Evolutionary conservation across 345 rosid genomes (phyloP).

Genomic region (Dipteronia dyeriana): DNA sequence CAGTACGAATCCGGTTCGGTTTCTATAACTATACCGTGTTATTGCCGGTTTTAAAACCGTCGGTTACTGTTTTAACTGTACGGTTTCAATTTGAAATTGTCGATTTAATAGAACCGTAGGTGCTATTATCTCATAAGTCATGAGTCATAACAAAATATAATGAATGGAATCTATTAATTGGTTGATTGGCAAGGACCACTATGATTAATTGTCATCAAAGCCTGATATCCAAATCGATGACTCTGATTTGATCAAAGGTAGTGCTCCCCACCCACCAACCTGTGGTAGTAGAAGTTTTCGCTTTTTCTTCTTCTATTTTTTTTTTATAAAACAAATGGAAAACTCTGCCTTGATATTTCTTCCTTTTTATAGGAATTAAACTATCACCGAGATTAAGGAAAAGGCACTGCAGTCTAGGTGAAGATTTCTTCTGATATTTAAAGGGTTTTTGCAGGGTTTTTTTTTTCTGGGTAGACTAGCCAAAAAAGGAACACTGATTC

Average conservation of each 20-base stretch:
- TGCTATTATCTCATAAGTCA: too few relatives aligned
- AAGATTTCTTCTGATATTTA: slow-evolving; percentile 26
- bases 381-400: slow-evolving; percentile 15
- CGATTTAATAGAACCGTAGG: too few relatives aligned
- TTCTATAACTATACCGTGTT: too few relatives aligned
- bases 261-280: slow-evolving; percentile 34
- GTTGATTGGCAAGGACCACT: slow-evolving; percentile 28
- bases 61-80: too few relatives aligned
- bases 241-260: slow-evolving; percentile 25
- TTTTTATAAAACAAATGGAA: too few relatives aligned
- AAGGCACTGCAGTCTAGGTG: slow-evolving; percentile 39
- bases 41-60: too few relatives aligned
- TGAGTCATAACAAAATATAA: neutral
- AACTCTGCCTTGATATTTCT: slow-evolving; percentile 3
- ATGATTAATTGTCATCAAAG: slow-evolving; percentile 18
- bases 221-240: slow-evolving; percentile 23
- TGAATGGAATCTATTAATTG: slow-evolving; percentile 11
- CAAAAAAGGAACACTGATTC: slow-evolving; percentile 21
- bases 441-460: slow-evolving; percentile 13
- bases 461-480: neutral
- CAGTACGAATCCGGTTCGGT: too few relatives aligned
- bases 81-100: too few relatives aligned
- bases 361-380: slow-evolving; percentile 26
- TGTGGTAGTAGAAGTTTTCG: slow-evolving; percentile 19
- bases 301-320: neutral